A percentile compares a stretch with the other conserved stretches of the same genome.
These are phyloP conservation scores for Naganishia randhawae DNA, from an alignment of 768 basidiomycete genomes.

Conservation along the genomic window DNA sequence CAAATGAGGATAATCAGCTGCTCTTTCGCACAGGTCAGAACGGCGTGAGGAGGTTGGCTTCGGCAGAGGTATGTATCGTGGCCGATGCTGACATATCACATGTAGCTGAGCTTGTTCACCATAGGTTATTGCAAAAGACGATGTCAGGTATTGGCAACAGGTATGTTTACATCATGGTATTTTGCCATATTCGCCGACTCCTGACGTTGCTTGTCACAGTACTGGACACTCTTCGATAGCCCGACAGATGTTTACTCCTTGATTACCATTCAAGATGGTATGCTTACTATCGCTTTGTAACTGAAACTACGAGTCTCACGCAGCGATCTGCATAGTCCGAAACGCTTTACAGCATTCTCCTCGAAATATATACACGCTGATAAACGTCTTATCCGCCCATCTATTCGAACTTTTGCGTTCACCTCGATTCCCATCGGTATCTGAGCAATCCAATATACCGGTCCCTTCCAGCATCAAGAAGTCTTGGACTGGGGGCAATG, in stretches of 20 bases:
- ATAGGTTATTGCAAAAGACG: constrained; percentile 71
- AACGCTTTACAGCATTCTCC: constrained; percentile 60
- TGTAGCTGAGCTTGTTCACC: background rate
- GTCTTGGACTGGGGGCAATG: constrained; percentile 36
- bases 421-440: constrained; percentile 55
- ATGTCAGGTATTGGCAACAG: constrained; percentile 82
- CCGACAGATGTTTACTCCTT: constrained; percentile 86
- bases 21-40: constrained; percentile 77
- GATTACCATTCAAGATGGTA: constrained; percentile 79
- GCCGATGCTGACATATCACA: background rate
- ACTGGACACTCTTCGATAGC: constrained; percentile 78
- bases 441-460: constrained; percentile 55
- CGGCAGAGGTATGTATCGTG: constrained; percentile 63
- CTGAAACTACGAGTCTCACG: constrained; percentile 26
- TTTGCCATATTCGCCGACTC: background rate
- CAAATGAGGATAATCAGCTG: constrained; percentile 75
- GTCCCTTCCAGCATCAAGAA: constrained; percentile 57
- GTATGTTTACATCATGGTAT: constrained; percentile 53
- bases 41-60: constrained; percentile 72
- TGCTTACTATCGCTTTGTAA: constrained; percentile 62
- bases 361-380: constrained; percentile 21
- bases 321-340: constrained; percentile 33
- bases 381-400: constrained; percentile 18
- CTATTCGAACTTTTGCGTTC: constrained; percentile 40
- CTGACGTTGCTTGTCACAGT: constrained; percentile 55